These are phyloP conservation scores for Trichoderma lentiforme DNA, from an alignment of 2,329 filamentous ascomycete genomes.

Conservation along the genomic window DNA sequence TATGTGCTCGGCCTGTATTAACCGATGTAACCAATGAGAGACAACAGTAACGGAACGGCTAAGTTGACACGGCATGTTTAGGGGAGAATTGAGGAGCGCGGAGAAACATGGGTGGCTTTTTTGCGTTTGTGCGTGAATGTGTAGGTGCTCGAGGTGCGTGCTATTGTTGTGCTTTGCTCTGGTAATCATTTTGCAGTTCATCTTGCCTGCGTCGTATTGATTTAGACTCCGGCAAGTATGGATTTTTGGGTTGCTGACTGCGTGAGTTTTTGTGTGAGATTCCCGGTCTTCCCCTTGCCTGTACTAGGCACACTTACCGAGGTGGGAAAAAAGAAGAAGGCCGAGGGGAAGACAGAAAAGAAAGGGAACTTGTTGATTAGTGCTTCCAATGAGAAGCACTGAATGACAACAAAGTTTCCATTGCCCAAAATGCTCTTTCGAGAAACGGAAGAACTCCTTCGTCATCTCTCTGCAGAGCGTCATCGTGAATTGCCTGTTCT, in stretches of 20 bases:
- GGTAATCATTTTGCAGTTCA: not conserved
- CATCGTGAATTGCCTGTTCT: not conserved
- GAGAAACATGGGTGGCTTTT: not conserved
- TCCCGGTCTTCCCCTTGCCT: not conserved
- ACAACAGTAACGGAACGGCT: not conserved
- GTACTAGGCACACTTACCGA: not conserved
- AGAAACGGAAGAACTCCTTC: not conserved
- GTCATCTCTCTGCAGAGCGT: not conserved
- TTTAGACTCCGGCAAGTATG: not conserved
- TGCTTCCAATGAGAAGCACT: not conserved
- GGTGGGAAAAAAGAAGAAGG: not conserved
- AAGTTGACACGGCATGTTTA: not conserved
- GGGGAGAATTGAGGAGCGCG: not conserved
- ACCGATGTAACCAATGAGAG: conserved; percentile 6
- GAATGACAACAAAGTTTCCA: not conserved
- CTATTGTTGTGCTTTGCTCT: not conserved
- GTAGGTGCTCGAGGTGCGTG: not conserved
- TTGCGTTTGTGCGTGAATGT: not conserved
- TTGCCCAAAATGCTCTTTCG: not conserved
- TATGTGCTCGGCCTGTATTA: not conserved
- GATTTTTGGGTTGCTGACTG: not conserved
- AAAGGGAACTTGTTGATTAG: not conserved
- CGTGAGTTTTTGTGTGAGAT: not conserved
- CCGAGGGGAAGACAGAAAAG: not conserved
- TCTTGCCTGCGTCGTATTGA: not conserved